Conservation (phyloP, 352 stramenopile genomes). For the Phytophthora capsici region DNA sequence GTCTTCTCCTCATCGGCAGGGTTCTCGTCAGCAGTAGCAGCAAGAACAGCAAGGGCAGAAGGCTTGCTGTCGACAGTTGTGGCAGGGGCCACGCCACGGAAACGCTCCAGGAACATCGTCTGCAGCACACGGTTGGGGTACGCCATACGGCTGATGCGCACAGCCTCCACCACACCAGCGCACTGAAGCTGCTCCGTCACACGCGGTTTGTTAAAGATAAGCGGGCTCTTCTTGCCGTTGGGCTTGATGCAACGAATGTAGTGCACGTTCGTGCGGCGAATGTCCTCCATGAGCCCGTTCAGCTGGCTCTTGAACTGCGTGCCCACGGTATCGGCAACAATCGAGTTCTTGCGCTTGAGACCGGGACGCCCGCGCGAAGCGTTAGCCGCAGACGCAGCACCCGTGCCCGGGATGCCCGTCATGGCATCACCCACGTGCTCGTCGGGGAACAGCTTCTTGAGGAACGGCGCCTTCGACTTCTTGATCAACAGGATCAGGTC, state of each 20-base stretch:
- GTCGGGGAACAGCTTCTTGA: constrained; percentile 82
- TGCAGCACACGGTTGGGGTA: constrained; percentile 97
- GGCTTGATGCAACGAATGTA: constrained; percentile 99
- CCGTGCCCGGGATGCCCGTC: constrained; percentile 43
- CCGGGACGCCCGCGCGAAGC: constrained; percentile 33
- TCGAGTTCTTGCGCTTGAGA: constrained; percentile 83
- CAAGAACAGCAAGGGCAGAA: constrained; percentile 44
- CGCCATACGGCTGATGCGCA: constrained; percentile 97
- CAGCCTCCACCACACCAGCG: constrained; percentile 98
- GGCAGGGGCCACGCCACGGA: constrained; percentile 63
- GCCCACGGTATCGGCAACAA: constrained; percentile 81
- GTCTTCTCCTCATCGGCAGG: constrained; percentile 42
- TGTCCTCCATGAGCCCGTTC: constrained; percentile 93
- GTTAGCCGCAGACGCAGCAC: constrained; percentile 20
- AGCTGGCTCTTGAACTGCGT: constrained; percentile 96
- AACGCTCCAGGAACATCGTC: constrained; percentile 85
- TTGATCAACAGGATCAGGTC: constrained; percentile 89
- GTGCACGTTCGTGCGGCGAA: constrained; percentile 96
- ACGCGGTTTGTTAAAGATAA: constrained; percentile 89
- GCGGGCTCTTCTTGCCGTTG: constrained; percentile 94
- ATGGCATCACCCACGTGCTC: constrained; percentile 64
- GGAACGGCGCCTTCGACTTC: constrained; percentile 71
- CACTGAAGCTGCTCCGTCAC: constrained; percentile 97
- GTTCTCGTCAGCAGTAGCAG: constrained; percentile 45
- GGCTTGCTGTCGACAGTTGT: constrained; percentile 27